Base-by-base conservation (phyloP, 768 basidiomycete genomes). In the Lactarius sanguifluus region DNA sequence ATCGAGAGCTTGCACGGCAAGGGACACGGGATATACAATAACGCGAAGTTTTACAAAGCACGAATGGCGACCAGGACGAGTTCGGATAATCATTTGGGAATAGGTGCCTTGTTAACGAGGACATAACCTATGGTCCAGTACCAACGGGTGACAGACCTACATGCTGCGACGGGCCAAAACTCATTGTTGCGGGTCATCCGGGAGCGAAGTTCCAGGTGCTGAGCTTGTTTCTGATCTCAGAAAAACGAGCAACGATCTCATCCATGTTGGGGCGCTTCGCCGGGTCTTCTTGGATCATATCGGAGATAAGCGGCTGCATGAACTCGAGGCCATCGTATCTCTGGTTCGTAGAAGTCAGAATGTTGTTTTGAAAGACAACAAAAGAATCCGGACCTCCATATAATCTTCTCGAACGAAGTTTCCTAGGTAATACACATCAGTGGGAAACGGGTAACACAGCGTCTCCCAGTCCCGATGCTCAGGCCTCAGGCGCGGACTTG, bases 261-360 rank as follows among this genome's bases (percentile, higher is more conserved):
- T 60, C 25, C 59, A 61, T 61, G 5, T 71, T 76, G 0, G 79
- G 79, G 7, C 79, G 75, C 57, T 75, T 72, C 6, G 64, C 43
- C 0, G 78, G 76, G 56, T 80, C 75, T 0, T 72, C 68, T 62
- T 79, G 75, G 3, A 75, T 70, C 79, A 81, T 80, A 23, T 78
- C 76, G 0, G 54, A 55, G 23, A 72, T 67, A n/a, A 72, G 59
- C 61, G 38, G 23, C 15, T 47, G 32, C 18, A 66, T 43, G 47
- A 66, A 66, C 18, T 57, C 61, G 8, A 65, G 47, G 1, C 59
- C 64, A 9, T 65, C 1, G 16, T 15, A 59, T 25, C 28, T 52
- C 64, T 65, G 7, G 16, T 3, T 47, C 30, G 6, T 16, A 13
- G 13, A 25, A 30, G 30, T 57, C 45, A 50, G 23, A 1, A 18